These are phyloP conservation scores for Leishmania martiniquensis DNA, from an alignment of 208 protist genomes.

Conservation along the genomic window DNA sequence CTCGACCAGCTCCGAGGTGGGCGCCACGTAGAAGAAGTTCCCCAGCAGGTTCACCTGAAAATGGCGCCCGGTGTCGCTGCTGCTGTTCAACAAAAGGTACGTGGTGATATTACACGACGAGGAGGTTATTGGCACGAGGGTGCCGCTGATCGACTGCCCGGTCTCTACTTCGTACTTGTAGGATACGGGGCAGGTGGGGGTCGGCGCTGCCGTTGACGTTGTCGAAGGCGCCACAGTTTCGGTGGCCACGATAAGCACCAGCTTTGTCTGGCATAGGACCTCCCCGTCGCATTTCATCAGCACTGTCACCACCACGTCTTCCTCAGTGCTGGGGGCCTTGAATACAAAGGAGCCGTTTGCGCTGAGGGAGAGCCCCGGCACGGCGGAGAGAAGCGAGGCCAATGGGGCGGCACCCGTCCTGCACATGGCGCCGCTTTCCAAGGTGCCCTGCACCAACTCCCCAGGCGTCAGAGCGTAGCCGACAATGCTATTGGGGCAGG, in stretches of 20 bases:
- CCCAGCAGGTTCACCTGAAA: slow-evolving; percentile 77
- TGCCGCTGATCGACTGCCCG: slow-evolving; percentile 45
- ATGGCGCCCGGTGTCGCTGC: slow-evolving; percentile 19
- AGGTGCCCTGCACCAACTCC: slow-evolving; percentile 18
- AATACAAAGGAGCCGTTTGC: slow-evolving; percentile 43
- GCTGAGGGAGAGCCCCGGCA: slow-evolving; percentile 23
- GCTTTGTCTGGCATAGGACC: slow-evolving; percentile 42
- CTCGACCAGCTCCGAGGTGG: slow-evolving; percentile 50
- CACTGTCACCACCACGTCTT: slow-evolving; percentile 35
- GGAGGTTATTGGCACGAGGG: slow-evolving; percentile 32
- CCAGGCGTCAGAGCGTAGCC: slow-evolving; percentile 28
- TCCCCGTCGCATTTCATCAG: slow-evolving; percentile 51
- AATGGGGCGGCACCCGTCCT: slow-evolving; percentile 40
- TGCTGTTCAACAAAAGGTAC: slow-evolving; percentile 41
- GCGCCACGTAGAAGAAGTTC: slow-evolving; percentile 67
- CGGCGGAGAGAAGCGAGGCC: slow-evolving; percentile 27
- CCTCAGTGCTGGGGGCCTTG: slow-evolving; percentile 45
- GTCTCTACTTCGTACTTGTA: slow-evolving; percentile 57
- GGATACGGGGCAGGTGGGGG: slow-evolving; percentile 34
- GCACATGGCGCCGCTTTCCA: slow-evolving; percentile 28
- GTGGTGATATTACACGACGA: slow-evolving; percentile 48
- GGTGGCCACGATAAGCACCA: slow-evolving; percentile 47
- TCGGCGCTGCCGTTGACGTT: slow-evolving; percentile 24
- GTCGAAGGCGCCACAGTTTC: slow-evolving; percentile 29
- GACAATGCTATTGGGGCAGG: slow-evolving; percentile 26